Base-by-base conservation (phyloP, 2,329 filamentous ascomycete species). In the Tolypocladium guangdongense region DNA sequence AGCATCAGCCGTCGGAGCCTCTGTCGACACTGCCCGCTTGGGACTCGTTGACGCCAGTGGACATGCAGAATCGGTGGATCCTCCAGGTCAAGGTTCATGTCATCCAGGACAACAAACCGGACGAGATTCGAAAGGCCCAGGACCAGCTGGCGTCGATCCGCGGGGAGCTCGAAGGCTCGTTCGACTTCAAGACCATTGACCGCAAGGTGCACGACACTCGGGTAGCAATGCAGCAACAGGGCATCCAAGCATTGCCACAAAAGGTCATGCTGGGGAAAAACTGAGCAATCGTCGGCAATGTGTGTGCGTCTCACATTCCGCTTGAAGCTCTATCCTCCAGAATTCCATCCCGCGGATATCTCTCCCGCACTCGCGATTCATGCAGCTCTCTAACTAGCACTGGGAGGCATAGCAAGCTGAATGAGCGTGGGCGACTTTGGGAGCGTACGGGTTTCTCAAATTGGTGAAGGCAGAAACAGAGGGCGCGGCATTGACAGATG, bases 61-160 rank as follows among this genome's bases (percentile, higher is more conserved):
- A 81, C 58, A 64, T 71, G 39, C 71, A 74, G 50, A 68, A 71
- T 51, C 68, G 72, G 37, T 84, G 81, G 81, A 72, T 81, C 50
- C 68, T 85, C 33, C 73, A 73, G 37, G 75, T 82, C 54, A 80
- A 74, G 54, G 66, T 74, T 2, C 72, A 79, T 50, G 78, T 83
- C 2, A 58, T 74, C 8, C 78, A 83, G 54, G 79, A 82, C 52
- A 78, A 74, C 58, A 76, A 78, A 51, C 80, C 80, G 0, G 78
- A 81, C 38, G 78, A 80, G 61, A 72, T 83, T 33, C 71, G 76
- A 46, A 76, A 80, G 58, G 80, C 72, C 0, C 74, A 77, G 41
- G 77, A 78, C n/a, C 71, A 75, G 56, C 66, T 86, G 6, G 57
- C 75, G 20, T 68, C 64, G 1, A 66, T 77, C 1, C 70, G 73